phyloP scores from a whole-genome alignment of 2,329 filamentous ascomycete species.

The Fusarium palustre region DNA sequence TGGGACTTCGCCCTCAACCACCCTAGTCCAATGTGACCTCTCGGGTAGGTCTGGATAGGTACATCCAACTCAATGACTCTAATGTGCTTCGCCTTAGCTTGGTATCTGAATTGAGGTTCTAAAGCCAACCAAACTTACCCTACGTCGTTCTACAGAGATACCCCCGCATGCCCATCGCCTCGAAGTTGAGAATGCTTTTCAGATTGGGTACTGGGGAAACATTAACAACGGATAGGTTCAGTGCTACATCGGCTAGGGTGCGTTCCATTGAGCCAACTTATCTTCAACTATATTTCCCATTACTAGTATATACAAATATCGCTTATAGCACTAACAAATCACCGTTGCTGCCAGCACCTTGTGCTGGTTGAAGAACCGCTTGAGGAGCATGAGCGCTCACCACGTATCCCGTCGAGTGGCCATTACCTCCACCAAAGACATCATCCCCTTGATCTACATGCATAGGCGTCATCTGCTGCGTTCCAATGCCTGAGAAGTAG shows the following conservation, averaged over 20 bases:
- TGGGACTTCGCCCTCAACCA: slow-evolving; percentile 16
- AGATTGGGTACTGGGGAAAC: slow-evolving; percentile 5
- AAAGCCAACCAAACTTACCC: slow-evolving; percentile 34
- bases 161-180: slow-evolving; percentile 19
- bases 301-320: slow-evolving; percentile 32
- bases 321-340: slow-evolving; percentile 75
- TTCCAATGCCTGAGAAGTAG: slow-evolving; percentile 86
- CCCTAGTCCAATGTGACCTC: slow-evolving; percentile 16
- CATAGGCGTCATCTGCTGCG: slow-evolving; percentile 79
- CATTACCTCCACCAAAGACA: slow-evolving; percentile 69
- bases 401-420: slow-evolving; percentile 70
- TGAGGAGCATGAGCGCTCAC: slow-evolving; percentile 86
- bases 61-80: neutral
- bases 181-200: slow-evolving; percentile 10
- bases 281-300: slow-evolving; percentile 32
- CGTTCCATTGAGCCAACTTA: neutral
- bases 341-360: slow-evolving; percentile 73
- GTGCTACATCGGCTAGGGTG: neutral
- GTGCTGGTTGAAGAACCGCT: slow-evolving; percentile 77
- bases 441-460: slow-evolving; percentile 72
- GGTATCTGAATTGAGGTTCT: slow-evolving; percentile 41
- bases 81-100: slow-evolving; percentile 31
- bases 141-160: slow-evolving; percentile 10
- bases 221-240: slow-evolving; percentile 2
- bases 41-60: slow-evolving; percentile 4